Conservation (phyloP, 768 basidiomycete species). For the Phylloporus sp. region DNA sequence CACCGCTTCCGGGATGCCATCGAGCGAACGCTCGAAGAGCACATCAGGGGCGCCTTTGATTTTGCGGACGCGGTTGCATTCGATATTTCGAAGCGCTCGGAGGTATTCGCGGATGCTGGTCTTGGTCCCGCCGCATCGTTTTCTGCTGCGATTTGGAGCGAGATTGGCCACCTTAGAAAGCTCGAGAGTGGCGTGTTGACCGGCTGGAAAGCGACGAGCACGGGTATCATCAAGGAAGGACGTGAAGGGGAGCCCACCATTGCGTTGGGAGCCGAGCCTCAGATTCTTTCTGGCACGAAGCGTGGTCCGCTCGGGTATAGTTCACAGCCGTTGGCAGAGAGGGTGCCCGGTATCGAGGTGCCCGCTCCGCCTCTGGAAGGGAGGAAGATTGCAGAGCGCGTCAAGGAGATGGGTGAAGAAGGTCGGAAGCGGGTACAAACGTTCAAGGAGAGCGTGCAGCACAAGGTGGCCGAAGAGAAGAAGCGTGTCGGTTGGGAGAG, state of each 20-base stretch:
- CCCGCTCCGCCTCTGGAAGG: background rate
- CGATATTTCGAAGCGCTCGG: conserved; percentile 51
- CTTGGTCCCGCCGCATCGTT: conserved; percentile 43
- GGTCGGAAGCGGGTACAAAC: conserved; percentile 34
- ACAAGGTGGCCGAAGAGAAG: conserved; percentile 38
- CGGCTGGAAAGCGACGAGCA: conserved; percentile 55
- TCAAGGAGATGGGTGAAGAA: conserved; percentile 31
- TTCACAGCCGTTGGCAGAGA: conserved; percentile 33
- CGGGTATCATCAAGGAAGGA: conserved; percentile 57
- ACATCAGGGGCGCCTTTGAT: conserved; percentile 48
- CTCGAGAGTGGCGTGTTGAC: conserved; percentile 31
- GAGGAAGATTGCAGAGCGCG: conserved; percentile 29
- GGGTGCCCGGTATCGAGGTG: conserved; percentile 1
- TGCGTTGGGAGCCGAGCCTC: conserved; percentile 70
- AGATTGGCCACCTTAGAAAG: conserved; percentile 53
- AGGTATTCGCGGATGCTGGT: conserved; percentile 65
- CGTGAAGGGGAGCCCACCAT: conserved; percentile 34
- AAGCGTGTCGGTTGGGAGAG: conserved; percentile 44
- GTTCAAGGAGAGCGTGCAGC: conserved; percentile 41
- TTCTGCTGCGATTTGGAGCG: conserved; percentile 64
- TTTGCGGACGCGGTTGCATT: conserved; percentile 52
- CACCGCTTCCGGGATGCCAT: conserved; percentile 55
- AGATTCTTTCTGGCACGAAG: conserved; percentile 65
- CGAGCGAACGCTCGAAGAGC: conserved; percentile 51
- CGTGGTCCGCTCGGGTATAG: conserved; percentile 57